Percentiles rank a stretch among this genome's conserved stretches.
Conservation (phyloP, 495 filamentous ascomycete species). For the Melanomma pulvis-pyrius region DNA sequence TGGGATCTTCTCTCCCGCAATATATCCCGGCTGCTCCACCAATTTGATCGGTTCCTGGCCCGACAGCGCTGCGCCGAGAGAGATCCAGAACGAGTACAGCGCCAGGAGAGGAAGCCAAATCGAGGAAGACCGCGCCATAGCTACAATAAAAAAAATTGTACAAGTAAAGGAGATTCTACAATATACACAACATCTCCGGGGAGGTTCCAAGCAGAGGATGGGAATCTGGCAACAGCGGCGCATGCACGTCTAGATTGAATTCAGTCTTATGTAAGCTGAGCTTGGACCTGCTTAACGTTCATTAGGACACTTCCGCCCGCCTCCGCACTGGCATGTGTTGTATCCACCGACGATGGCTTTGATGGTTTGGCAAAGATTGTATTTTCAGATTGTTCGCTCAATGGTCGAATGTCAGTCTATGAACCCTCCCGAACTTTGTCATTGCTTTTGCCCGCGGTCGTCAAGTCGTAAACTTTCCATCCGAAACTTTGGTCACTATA, state of each 20-base stretch:
- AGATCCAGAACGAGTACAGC: conserved; percentile 36
- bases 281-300: not conserved
- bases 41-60: conserved; percentile 39
- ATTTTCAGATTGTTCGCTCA: conserved; percentile 7
- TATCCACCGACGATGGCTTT: not conserved
- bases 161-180: conserved; percentile 2
- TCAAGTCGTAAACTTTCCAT: not conserved
- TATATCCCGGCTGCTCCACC: conserved; percentile 43
- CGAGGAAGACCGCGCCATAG: conserved; percentile 4
- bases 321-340: conserved; percentile 14
- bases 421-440: conserved; percentile 13
- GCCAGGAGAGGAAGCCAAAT: conserved; percentile 22
- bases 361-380: not conserved
- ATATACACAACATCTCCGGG: conserved; percentile 10
- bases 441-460: conserved; percentile 1
- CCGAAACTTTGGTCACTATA: not conserved
- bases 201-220: not conserved
- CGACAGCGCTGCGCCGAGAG: conserved; percentile 33
- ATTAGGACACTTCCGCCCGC: conserved; percentile 5
- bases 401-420: conserved; percentile 17
- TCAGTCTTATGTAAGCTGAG: conserved; percentile 10
- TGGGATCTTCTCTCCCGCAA: conserved; percentile 54
- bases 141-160: not conserved
- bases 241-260: not conserved
- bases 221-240: conserved; percentile 6